Base-by-base conservation (phyloP, 2,329 filamentous ascomycete species). In the Colletotrichum cereale region DNA sequence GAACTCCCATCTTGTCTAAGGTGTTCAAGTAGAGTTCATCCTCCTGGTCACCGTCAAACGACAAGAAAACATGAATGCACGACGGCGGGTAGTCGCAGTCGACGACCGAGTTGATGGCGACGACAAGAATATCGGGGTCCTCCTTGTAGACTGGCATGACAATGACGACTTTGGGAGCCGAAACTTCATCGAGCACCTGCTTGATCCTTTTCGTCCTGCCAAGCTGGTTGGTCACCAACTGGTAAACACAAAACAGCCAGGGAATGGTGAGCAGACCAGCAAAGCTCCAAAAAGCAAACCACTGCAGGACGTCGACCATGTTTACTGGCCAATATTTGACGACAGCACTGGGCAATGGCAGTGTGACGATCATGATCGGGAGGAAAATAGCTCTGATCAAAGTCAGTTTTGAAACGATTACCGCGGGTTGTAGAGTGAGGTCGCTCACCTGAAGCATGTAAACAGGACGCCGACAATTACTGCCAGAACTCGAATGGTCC, bases 91-190 rank as follows among this genome's bases (percentile, higher is more conserved):
- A 98, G 76, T 98, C 96, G 82, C 94, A 97, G 76, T 96, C 93
- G 62, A 97, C 94, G 42, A 98, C 91, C 0, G 96, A 98, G 82
- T 98, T 91, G 76, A 98, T 88, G 5, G 96, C 96, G 57, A 92
- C 93, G 66, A 98, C 86, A 57, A 98, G 87, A 16, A 97, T 88
- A 0, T 93, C 92, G 0, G 94, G 93, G 38, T 95, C 91, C 79
- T 98, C 96, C 78, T 96, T 94, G 84, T 97, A 98, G 78, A 95
- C 97, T 5, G 96, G 96, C 95, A 98, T 98, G 70, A 98, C 92
- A 72, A 98, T 93, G 74, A 98, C 94, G 21, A 97, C 93, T 82
- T 98, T 98, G 2, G 96, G 96, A 0, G 96, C 95, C 0, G 92
- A 95, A 3, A 89, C 84, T 78, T 97, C 94, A 79, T 97, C 94